phyloP scores from a whole-genome alignment of 805 yeast genomes.

The Saturnispora quitensis region DNA sequence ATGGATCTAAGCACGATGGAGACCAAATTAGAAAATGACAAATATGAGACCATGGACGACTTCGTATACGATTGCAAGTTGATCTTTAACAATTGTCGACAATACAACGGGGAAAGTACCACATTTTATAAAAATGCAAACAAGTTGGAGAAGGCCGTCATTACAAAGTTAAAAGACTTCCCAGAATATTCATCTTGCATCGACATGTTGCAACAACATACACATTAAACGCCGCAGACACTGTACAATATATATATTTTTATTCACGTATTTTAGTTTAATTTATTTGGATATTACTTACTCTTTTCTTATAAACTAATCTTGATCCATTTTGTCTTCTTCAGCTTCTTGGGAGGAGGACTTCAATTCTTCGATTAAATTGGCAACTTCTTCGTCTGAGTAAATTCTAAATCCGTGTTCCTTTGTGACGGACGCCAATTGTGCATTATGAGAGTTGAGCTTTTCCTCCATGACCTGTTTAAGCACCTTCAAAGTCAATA shows the following conservation, averaged over 20 bases:
- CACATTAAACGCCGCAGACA: neutral
- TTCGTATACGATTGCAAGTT: slow-evolving; percentile 82
- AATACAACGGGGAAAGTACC: slow-evolving; percentile 88
- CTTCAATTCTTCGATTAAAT: slow-evolving; percentile 67
- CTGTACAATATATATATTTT: neutral
- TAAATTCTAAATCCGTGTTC: slow-evolving; percentile 82
- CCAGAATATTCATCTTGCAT: slow-evolving; percentile 85
- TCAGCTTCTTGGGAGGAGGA: slow-evolving; percentile 62
- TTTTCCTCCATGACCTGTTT: slow-evolving; percentile 99
- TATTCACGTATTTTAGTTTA: neutral
- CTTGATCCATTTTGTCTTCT: slow-evolving; percentile 10
- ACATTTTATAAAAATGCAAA: slow-evolving; percentile 94
- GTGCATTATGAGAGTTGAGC: slow-evolving; percentile 89
- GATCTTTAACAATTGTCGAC: slow-evolving; percentile 83
- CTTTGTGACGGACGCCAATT: slow-evolving; percentile 84
- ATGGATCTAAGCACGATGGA: slow-evolving; percentile 98
- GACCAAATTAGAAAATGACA: slow-evolving; percentile 81
- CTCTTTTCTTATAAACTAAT: neutral
- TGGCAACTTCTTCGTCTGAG: slow-evolving; percentile 72
- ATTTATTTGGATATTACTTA: too few species aligned
- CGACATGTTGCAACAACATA: slow-evolving; percentile 34
- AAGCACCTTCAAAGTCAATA: slow-evolving; percentile 75
- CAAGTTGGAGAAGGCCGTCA: slow-evolving; percentile 84
- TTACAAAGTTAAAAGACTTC: slow-evolving; percentile 71
- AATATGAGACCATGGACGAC: slow-evolving; percentile 83